Conservation (phyloP, 2,329 filamentous ascomycete species). For the Alternaria gaisen region DNA sequence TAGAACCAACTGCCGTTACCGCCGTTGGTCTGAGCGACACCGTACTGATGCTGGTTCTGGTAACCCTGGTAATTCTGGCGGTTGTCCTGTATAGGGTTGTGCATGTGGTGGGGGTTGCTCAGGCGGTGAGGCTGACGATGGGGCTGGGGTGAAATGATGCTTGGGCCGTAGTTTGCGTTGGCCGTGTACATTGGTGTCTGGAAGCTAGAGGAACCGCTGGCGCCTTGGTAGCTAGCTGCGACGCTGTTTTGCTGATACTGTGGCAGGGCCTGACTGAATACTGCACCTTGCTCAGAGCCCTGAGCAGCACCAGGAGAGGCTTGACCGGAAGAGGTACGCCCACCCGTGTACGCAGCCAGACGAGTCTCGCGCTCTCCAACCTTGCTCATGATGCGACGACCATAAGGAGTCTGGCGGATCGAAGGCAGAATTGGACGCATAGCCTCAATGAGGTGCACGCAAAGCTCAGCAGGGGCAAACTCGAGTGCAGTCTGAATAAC, state of each 20-base stretch:
- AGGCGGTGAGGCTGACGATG: slow-evolving; percentile 49
- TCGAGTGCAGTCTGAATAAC: slow-evolving; percentile 87
- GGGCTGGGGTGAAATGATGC: slow-evolving; percentile 47
- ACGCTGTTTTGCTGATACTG: slow-evolving; percentile 11
- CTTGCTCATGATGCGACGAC: slow-evolving; percentile 91
- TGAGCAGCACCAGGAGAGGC: slow-evolving; percentile 43
- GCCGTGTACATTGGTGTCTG: slow-evolving; percentile 46
- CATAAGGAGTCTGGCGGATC: slow-evolving; percentile 91
- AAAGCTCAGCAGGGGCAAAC: slow-evolving; percentile 46
- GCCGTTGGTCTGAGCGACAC: slow-evolving; percentile 27
- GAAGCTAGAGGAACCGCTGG: slow-evolving; percentile 26
- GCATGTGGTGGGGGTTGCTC: slow-evolving; percentile 50
- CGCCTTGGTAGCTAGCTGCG: slow-evolving; percentile 29
- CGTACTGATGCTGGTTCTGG: slow-evolving; percentile 54
- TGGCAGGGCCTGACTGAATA: slow-evolving; percentile 30
- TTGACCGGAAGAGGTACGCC: slow-evolving; percentile 34
- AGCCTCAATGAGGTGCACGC: slow-evolving; percentile 74
- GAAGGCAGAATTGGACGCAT: slow-evolving; percentile 85
- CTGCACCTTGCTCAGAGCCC: slow-evolving; percentile 30
- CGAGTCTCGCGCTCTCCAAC: slow-evolving; percentile 67
- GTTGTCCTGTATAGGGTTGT: slow-evolving; percentile 50
- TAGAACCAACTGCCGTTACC: slow-evolving; percentile 19
- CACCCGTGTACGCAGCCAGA: slow-evolving; percentile 39
- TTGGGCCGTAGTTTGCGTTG: slow-evolving; percentile 43
- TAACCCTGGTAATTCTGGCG: slow-evolving; percentile 45